Percentiles rank a stretch among this genome's conserved stretches.
These are phyloP conservation scores for Pythium biforme DNA, from an alignment of 352 stramenopile species.

Conservation along the genomic window DNA sequence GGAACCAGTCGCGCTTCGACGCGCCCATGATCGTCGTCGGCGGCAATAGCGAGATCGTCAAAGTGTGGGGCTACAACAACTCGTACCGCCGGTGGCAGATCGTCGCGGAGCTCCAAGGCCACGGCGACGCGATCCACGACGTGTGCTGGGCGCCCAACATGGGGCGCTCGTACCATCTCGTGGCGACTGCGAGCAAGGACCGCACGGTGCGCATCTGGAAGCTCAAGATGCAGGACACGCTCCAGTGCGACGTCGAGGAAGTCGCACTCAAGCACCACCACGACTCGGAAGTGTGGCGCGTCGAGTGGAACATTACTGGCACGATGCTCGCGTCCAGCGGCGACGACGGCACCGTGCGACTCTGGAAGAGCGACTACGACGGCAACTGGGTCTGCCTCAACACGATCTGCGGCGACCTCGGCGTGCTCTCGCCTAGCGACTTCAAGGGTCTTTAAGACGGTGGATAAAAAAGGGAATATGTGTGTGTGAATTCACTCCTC, in stretches of 20 bases:
- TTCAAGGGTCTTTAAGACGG: conserved; percentile 24
- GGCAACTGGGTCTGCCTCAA: conserved; percentile 92
- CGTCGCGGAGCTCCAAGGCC: conserved; percentile 76
- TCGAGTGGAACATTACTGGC: conserved; percentile 97
- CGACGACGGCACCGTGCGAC: conserved; percentile 93
- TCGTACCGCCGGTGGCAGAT: conserved; percentile 84
- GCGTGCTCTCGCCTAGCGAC: conserved; percentile 31
- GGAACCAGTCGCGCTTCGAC: conserved; percentile 94
- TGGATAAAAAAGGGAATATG: not conserved
- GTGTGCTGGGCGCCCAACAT: conserved; percentile 97
- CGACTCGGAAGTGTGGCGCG: conserved; percentile 92
- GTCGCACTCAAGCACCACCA: conserved; percentile 81
- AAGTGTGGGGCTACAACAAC: conserved; percentile 93
- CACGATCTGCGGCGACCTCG: conserved; percentile 77
- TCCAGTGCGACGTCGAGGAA: conserved; percentile 70
- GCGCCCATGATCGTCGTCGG: conserved; percentile 94
- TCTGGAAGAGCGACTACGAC: conserved; percentile 94
- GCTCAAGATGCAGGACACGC: conserved; percentile 70
- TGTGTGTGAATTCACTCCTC: not conserved
- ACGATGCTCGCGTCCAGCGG: conserved; percentile 94
- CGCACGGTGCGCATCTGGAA: conserved; percentile 87
- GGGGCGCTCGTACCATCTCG: conserved; percentile 90
- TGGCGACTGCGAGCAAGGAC: conserved; percentile 93
- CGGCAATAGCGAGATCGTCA: conserved; percentile 84
- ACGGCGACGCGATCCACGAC: conserved; percentile 91